phyloP scores from a whole-genome alignment of 495 filamentous ascomycete species.

The Hapsidospora chrysogenum region DNA sequence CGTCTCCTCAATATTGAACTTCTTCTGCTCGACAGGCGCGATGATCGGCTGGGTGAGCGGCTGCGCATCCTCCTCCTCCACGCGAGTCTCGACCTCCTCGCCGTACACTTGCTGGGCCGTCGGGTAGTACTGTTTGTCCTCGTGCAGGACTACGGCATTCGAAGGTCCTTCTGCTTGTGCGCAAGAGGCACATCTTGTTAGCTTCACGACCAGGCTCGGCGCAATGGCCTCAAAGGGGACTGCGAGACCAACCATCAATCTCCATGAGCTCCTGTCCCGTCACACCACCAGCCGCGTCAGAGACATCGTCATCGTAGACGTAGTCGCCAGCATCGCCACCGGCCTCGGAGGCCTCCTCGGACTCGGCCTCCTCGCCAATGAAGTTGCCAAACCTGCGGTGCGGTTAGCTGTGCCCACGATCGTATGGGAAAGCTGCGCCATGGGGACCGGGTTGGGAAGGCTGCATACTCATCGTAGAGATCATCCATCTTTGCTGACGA shows the following conservation, averaged over 20 bases:
- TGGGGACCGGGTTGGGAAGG: no score
- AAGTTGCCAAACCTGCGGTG: slow-evolving; percentile 85
- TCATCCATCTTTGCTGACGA: slow-evolving; percentile 55
- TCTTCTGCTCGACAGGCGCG: slow-evolving; percentile 82
- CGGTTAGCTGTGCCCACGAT: slow-evolving; percentile 6
- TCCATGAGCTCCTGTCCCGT: slow-evolving; percentile 85
- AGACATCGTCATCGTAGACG: slow-evolving; percentile 60
- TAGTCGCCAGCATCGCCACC: slow-evolving; percentile 61
- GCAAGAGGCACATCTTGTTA: slow-evolving; percentile 2
- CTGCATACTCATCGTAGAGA: slow-evolving; percentile 73
- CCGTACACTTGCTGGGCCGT: slow-evolving; percentile 92
- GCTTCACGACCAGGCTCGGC: slow-evolving; percentile 3
- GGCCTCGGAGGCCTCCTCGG: slow-evolving; percentile 68
- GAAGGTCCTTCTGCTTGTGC: slow-evolving; percentile 62
- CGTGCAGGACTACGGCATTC: slow-evolving; percentile 89
- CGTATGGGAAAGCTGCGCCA: background rate
- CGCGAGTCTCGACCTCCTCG: slow-evolving; percentile 81
- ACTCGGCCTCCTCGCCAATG: slow-evolving; percentile 74
- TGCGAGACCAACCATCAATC: slow-evolving; percentile 49
- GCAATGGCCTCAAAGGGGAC: no score
- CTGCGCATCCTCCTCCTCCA: slow-evolving; percentile 95
- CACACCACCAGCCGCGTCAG: slow-evolving; percentile 40
- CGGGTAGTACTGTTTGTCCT: slow-evolving; percentile 99
- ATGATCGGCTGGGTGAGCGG: slow-evolving; percentile 84
- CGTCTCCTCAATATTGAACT: slow-evolving; percentile 82